Percentiles rank a stretch among this genome's conserved stretches.
phyloP scores from a whole-genome alignment of 106 monocot genomes.

The Vanilla planifolia region DNA sequence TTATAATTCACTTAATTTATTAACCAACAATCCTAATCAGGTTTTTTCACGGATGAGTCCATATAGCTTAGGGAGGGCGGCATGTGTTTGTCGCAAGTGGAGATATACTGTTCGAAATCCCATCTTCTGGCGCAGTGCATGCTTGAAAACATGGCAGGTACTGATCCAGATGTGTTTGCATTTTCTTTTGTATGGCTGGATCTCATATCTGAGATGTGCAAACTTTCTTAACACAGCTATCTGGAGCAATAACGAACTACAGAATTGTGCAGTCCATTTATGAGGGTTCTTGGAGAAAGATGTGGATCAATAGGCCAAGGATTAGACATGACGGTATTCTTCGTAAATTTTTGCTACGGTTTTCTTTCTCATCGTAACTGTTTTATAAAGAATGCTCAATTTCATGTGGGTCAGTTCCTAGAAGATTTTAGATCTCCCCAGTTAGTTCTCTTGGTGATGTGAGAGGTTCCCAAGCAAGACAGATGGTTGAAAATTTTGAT shows the following conservation, averaged over 20 bases:
- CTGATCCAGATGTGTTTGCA: neutral
- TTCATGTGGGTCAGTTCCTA: neutral
- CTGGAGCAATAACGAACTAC: conserved; percentile 64
- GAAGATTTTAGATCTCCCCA: too few species aligned
- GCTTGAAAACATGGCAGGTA: conserved; percentile 97
- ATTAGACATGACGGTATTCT: conserved; percentile 78
- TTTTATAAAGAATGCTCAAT: neutral
- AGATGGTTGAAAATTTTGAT: too few species aligned
- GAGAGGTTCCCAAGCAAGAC: too few species aligned
- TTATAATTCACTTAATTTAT: neutral
- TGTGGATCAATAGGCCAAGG: conserved; percentile 87
- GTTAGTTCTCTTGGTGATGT: too few species aligned
- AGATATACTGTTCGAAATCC: conserved; percentile 82
- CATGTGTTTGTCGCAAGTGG: conserved; percentile 98
- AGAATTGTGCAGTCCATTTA: conserved; percentile 49
- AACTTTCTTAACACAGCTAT: conserved; percentile 35
- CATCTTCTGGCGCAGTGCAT: conserved; percentile 76
- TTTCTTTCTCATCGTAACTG: neutral
- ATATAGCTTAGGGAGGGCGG: conserved; percentile 69
- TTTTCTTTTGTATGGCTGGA: conserved; percentile 7
- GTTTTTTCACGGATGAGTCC: conserved; percentile 78
- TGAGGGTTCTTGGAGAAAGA: conserved; percentile 94
- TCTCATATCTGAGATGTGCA: conserved; percentile 2
- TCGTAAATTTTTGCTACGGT: neutral
- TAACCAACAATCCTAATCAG: conserved; percentile 20